phyloP scores from a whole-genome alignment of 768 basidiomycete species.

The Collybiopsis luxurians region DNA sequence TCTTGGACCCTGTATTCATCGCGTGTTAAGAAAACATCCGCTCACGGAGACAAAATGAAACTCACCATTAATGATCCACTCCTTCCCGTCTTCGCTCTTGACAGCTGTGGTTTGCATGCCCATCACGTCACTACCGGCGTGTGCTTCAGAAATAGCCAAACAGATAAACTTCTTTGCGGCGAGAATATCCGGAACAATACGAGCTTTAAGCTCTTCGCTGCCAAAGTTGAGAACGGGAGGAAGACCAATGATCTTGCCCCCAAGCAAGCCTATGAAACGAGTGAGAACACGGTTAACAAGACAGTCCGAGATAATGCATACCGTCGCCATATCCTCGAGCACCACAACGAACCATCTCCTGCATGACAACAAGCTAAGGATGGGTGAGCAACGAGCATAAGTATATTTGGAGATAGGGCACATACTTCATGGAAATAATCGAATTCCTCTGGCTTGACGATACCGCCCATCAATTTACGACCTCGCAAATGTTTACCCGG shows the following conservation, averaged over 20 bases:
- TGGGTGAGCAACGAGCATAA: neutral
- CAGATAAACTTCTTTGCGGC: constrained; percentile 77
- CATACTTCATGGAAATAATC: constrained; percentile 84
- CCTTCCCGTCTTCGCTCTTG: constrained; percentile 76
- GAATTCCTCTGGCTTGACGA: constrained; percentile 82
- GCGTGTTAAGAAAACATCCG: constrained; percentile 8
- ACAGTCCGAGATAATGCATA: constrained; percentile 14
- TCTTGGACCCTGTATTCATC: constrained; percentile 51
- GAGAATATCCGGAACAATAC: constrained; percentile 63
- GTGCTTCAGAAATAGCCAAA: constrained; percentile 87
- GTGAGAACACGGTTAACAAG: neutral
- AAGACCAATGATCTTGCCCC: constrained; percentile 79
- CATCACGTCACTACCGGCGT: constrained; percentile 79
- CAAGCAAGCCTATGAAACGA: constrained; percentile 44
- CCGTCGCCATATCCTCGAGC: constrained; percentile 83
- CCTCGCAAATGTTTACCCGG: constrained; percentile 91
- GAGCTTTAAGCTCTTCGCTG: constrained; percentile 48
- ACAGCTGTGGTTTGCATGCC: constrained; percentile 72
- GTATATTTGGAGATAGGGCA: neutral
- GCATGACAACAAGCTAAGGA: constrained; percentile 66
- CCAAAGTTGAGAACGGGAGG: constrained; percentile 87
- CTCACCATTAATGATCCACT: constrained; percentile 77
- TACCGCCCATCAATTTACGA: constrained; percentile 70
- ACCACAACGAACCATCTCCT: constrained; percentile 70
- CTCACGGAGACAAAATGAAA: constrained; percentile 11